Conservation (phyloP, 75 land plant species). For the Sequoiadendron giganteum region DNA sequence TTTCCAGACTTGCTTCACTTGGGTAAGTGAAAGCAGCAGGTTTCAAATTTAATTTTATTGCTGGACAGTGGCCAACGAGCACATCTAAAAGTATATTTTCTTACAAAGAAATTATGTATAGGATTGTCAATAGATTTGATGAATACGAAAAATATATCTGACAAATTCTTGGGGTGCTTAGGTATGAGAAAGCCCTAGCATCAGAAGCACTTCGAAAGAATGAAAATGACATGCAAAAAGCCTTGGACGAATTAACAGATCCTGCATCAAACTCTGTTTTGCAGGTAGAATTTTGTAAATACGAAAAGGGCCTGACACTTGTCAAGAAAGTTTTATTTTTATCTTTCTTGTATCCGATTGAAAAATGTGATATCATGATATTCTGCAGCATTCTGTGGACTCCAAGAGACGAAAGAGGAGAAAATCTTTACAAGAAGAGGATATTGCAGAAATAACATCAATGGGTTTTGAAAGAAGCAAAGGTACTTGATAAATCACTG, state of each 20-base stretch:
- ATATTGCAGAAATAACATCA: constrained; percentile 49
- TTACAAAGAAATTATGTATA: neutral
- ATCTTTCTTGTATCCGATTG: constrained; percentile 3
- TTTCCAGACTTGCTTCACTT: constrained; percentile 61
- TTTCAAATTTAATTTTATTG: neutral
- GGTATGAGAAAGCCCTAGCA: constrained; percentile 69
- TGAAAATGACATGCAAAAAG: constrained; percentile 76
- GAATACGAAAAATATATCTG: neutral
- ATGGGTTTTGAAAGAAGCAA: constrained; percentile 70
- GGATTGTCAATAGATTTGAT: neutral
- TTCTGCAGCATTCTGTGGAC: constrained; percentile 30
- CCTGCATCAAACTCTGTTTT: constrained; percentile 61
- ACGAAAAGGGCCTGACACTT: neutral
- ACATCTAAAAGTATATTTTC: neutral
- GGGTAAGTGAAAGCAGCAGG: constrained; percentile 51
- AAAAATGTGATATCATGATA: constrained; percentile 6
- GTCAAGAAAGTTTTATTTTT: neutral
- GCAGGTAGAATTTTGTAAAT: constrained; percentile 40
- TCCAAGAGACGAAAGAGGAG: constrained; percentile 36
- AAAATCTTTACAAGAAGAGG: constrained; percentile 21
- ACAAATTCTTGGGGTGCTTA: constrained; percentile 8
- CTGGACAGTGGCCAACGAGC: neutral
- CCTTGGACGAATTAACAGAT: constrained; percentile 80
- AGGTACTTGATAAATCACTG: constrained; percentile 38
- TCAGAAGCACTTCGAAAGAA: constrained; percentile 92